Evolutionary conservation across 192 early-diverging fungal species (phyloP).

Genomic region (Linnemannia zychae): DNA sequence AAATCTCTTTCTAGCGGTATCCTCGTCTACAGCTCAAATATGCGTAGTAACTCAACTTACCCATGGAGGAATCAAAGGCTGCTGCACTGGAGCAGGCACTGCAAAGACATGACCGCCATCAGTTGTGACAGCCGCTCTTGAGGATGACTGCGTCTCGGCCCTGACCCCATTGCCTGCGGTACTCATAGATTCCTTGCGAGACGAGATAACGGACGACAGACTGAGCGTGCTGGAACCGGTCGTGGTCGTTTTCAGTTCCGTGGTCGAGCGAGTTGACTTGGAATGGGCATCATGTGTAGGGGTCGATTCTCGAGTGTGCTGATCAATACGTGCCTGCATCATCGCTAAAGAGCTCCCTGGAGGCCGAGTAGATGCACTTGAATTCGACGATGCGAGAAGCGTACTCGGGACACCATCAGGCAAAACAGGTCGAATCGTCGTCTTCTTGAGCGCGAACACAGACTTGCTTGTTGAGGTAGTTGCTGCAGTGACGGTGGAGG

Average conservation of each 20-base stretch:
- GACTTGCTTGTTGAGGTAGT: slow-evolving; percentile 12
- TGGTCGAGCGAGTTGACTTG: neutral
- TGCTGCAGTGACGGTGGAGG: neutral
- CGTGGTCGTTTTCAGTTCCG: neutral
- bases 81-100: slow-evolving; percentile 12
- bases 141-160: neutral
- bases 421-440: slow-evolving; percentile 15
- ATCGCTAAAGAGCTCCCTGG: neutral
- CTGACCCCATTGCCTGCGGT: neutral
- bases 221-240: neutral
- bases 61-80: neutral
- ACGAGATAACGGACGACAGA: neutral
- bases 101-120: slow-evolving; percentile 5
- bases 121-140: neutral
- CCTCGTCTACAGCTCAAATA: too few species aligned
- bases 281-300: neutral
- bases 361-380: neutral
- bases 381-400: neutral
- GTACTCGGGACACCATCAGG: slow-evolving; percentile 30
- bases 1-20: too few species aligned
- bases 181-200: neutral
- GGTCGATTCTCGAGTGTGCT: neutral
- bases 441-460: slow-evolving; percentile 20
- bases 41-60: slow-evolving; percentile 27
- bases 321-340: slow-evolving; percentile 3